phyloP scores from a whole-genome alignment of 257 asterid species.

The Lycium barbarum region DNA sequence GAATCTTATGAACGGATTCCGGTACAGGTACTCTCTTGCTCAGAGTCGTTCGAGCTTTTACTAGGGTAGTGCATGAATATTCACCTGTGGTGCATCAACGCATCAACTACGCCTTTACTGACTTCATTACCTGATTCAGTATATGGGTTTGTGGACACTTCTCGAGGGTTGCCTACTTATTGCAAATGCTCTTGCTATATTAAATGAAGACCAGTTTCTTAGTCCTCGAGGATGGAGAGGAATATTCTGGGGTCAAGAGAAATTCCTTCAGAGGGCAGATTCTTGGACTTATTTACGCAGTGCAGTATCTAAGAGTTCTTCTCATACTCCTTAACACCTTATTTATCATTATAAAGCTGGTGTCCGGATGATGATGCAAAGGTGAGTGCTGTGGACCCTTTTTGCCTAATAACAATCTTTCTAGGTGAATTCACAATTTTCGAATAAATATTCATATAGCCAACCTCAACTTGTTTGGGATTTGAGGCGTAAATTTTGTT shows the following conservation, averaged over 20 bases:
- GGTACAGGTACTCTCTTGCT: background rate
- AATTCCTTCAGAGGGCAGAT: constrained; percentile 78
- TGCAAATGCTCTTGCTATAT: constrained; percentile 47
- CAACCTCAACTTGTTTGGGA: background rate
- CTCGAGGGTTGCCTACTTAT: constrained; percentile 38
- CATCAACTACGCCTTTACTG: background rate
- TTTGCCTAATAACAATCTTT: background rate
- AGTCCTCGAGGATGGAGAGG: constrained; percentile 85
- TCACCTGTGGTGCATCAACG: background rate
- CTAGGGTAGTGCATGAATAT: background rate
- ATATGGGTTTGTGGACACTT: constrained; percentile 45
- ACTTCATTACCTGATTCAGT: constrained; percentile 13
- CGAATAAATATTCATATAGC: background rate
- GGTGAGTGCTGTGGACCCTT: background rate
- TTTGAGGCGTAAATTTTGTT: background rate
- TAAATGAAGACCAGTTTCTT: constrained; percentile 77
- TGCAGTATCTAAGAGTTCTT: constrained; percentile 72
- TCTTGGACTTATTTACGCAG: constrained; percentile 73
- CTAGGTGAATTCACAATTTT: background rate
- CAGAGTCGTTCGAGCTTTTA: background rate
- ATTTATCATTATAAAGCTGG: constrained; percentile 63
- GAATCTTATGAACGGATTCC: background rate
- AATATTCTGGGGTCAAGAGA: constrained; percentile 69
- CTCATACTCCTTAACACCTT: constrained; percentile 68
- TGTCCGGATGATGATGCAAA: constrained; percentile 57